Evolutionary conservation across 768 basidiomycete genomes (phyloP).

Genomic region (Mycena amicta): DNA sequence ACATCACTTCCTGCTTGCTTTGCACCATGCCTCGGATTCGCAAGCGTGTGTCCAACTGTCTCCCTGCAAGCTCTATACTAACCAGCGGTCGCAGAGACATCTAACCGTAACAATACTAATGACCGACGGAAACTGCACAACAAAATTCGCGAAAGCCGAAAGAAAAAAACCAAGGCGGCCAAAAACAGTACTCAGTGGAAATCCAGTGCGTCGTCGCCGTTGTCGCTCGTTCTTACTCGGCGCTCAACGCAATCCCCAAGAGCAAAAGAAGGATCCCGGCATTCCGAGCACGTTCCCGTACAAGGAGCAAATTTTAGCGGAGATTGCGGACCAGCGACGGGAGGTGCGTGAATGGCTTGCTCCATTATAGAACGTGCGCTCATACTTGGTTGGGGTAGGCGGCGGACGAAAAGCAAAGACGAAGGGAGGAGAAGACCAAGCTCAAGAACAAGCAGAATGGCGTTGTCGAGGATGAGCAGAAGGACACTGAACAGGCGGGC

Average conservation of each 20-base stretch:
- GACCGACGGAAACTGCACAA: slow-evolving; percentile 73
- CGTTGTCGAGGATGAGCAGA: slow-evolving; percentile 31
- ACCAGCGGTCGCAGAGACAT: slow-evolving; percentile 64
- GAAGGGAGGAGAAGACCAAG: slow-evolving; percentile 63
- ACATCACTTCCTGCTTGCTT: too few species aligned
- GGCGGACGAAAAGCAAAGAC: slow-evolving; percentile 73
- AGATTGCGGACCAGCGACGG: slow-evolving; percentile 81
- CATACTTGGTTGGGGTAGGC: too few species aligned
- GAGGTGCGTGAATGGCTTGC: slow-evolving; percentile 64
- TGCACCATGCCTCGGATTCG: slow-evolving; percentile 50
- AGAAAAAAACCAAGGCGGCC: slow-evolving; percentile 71
- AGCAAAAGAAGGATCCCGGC: slow-evolving; percentile 86
- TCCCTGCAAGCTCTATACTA: background rate
- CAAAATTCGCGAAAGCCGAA: slow-evolving; percentile 75
- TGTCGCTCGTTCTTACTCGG: background rate
- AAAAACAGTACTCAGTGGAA: slow-evolving; percentile 89
- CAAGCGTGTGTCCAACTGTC: slow-evolving; percentile 73
- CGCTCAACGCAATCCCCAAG: slow-evolving; percentile 35
- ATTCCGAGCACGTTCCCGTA: slow-evolving; percentile 93
- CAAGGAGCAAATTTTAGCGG: slow-evolving; percentile 93
- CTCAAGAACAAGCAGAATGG: slow-evolving; percentile 27
- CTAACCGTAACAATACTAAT: slow-evolving; percentile 74
- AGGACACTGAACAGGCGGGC: too few species aligned
- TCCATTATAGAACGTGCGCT: too few species aligned
- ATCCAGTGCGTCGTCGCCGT: slow-evolving; percentile 60